These are phyloP conservation scores for Verticillium tricorpus DNA, from an alignment of 2,329 filamentous ascomycete species.

Conservation along the genomic window DNA sequence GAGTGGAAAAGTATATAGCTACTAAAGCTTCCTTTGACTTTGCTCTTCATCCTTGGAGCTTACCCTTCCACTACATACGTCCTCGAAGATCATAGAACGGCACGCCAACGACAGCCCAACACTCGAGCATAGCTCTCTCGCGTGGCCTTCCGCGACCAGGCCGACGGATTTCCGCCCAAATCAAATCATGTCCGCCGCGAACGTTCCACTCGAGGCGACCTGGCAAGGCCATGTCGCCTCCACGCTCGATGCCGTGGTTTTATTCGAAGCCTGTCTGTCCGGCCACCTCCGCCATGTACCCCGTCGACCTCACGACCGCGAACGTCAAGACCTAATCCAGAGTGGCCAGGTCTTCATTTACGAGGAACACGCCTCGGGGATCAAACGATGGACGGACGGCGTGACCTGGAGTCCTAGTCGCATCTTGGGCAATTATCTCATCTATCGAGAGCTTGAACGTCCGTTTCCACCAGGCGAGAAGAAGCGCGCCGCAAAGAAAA, in stretches of 20 bases:
- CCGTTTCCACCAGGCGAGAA: conserved; percentile 79
- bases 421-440: conserved; percentile 78
- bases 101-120: neutral
- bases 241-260: conserved; percentile 70
- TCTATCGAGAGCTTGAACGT: conserved; percentile 78
- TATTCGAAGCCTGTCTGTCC: conserved; percentile 74
- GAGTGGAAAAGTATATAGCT: neutral
- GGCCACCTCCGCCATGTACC: conserved; percentile 71
- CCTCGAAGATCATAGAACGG: neutral
- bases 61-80: neutral
- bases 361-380: conserved; percentile 83
- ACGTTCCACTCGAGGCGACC: conserved; percentile 52
- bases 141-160: neutral
- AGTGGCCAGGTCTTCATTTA: conserved; percentile 90
- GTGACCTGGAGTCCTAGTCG: conserved; percentile 87
- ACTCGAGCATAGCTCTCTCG: neutral
- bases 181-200: conserved; percentile 19
- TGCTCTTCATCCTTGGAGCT: neutral
- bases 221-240: conserved; percentile 64
- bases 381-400: conserved; percentile 93
- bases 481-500: conserved; percentile 75
- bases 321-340: conserved; percentile 70
- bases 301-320: conserved; percentile 80
- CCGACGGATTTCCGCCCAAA: neutral
- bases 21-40: neutral